Evolutionary conservation across 257 asterid genomes (phyloP), one percentile per base, ranked within the genome.

Genomic region (Voacanga thouarsii): DNA sequence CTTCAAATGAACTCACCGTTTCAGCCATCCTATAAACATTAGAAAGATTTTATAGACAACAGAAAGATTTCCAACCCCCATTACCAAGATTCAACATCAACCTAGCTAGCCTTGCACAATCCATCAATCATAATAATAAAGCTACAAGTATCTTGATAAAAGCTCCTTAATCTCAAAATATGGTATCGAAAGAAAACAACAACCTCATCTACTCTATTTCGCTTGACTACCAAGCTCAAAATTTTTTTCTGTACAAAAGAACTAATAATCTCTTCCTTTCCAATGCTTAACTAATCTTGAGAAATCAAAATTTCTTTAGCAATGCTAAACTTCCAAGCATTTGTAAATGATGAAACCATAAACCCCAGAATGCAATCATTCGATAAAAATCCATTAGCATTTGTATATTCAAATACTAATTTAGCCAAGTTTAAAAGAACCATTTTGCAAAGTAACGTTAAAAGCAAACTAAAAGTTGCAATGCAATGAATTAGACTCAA

Each of bases 121-220:
- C 98, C 98, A 26, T 85, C 78, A 71, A 93, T 85, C 63, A 96
- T 90, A 75, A 89, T 96, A 82, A 92, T 96, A 87, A 93, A 93
- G 80, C 89, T 88, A 71, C 79, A 87, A 51, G 89, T 89, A 80
- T 92, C 96, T 0, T 90, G 90, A 76, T 83, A 80, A 80, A 92
- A 90, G 76, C 89, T 83, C 78, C 75, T 57, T 45, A 87, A 83
- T 82, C 87, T 88, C 86, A 93, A 82, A 70, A 96, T 64, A 72
- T 89, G 92, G 76, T 85, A 82, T 79, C 67, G 80, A 50, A 96
- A 90, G 80, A 96, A 93, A 1, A 7, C 16, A 78, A 90, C 92
- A 3, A 97, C 99, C 78, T 92, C 96, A 24, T 90, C 90, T 75
- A 90, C 82, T 68, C 61, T 84, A 72, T 83, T 79, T 75, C 82